These are phyloP conservation scores for Taiozyma sp. DNA, from an alignment of 1,139 yeast species.

Conservation along the genomic window DNA sequence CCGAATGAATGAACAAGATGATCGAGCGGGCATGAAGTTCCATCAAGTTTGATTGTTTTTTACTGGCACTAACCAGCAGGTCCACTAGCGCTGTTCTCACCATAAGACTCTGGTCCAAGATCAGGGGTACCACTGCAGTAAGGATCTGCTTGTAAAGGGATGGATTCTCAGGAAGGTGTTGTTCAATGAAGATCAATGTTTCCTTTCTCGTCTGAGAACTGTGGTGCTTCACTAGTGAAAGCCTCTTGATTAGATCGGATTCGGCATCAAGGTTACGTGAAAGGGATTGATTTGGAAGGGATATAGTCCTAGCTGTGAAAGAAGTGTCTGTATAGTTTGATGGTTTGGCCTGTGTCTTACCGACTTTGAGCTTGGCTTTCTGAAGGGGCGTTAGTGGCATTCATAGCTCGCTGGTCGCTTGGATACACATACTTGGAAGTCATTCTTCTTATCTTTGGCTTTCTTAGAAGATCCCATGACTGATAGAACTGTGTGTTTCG, in stretches of 20 bases:
- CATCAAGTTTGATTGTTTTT: constrained; percentile 50
- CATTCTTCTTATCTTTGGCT: constrained; percentile 66
- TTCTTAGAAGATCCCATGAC: constrained; percentile 54
- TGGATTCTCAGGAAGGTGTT: constrained; percentile 45
- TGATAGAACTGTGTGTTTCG: not conserved
- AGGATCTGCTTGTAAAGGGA: constrained; percentile 56
- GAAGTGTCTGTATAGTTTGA: constrained; percentile 82
- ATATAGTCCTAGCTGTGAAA: constrained; percentile 70
- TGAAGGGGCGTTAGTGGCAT: constrained; percentile 13
- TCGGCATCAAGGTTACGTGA: constrained; percentile 26
- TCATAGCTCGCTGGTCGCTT: not conserved
- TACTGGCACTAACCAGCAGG: constrained; percentile 47
- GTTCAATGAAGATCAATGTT: constrained; percentile 49
- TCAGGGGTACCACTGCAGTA: constrained; percentile 49
- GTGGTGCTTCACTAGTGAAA: constrained; percentile 76
- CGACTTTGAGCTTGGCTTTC: constrained; percentile 84
- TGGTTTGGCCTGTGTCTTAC: constrained; percentile 70
- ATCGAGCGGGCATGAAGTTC: constrained; percentile 64
- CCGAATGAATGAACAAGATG: constrained; percentile 76
- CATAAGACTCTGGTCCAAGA: constrained; percentile 54
- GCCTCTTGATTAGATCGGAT: constrained; percentile 48
- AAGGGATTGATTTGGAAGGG: constrained; percentile 49
- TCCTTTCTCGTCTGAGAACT: constrained; percentile 71
- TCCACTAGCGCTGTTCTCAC: constrained; percentile 62
- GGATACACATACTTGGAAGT: constrained; percentile 43